A percentile compares a stretch with the other conserved stretches of the same genome.
These are phyloP conservation scores for Penicillium sclerotigenum DNA, from an alignment of 2,329 filamentous ascomycete genomes.

Conservation along the genomic window DNA sequence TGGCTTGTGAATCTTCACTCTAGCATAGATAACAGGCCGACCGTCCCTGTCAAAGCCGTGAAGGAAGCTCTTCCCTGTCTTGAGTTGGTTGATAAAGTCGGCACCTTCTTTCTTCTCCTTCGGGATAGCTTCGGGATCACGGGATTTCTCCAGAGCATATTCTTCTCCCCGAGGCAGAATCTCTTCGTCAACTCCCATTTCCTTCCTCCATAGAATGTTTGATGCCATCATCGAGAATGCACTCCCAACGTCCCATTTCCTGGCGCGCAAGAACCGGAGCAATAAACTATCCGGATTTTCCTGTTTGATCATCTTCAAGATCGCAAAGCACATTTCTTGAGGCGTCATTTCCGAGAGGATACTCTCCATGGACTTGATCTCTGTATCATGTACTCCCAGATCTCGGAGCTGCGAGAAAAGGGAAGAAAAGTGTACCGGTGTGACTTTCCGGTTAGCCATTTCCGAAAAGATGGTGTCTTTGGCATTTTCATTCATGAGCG, in stretches of 20 bases:
- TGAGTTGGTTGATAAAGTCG: slow-evolving; percentile 20
- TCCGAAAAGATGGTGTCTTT: slow-evolving; percentile 14
- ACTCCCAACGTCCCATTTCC: slow-evolving; percentile 89
- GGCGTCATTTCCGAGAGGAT: slow-evolving; percentile 66
- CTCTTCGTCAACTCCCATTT: slow-evolving; percentile 81
- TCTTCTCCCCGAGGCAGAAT: slow-evolving; percentile 73
- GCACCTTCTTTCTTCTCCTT: slow-evolving; percentile 17
- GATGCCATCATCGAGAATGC: slow-evolving; percentile 86
- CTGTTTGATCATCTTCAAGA: slow-evolving; percentile 90
- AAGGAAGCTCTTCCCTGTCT: slow-evolving; percentile 20
- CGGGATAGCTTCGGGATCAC: slow-evolving; percentile 29
- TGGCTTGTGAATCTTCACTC: slow-evolving; percentile 73
- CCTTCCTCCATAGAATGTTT: slow-evolving; percentile 83
- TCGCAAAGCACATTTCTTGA: slow-evolving; percentile 70
- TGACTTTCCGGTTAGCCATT: slow-evolving; percentile 17
- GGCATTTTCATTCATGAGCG: slow-evolving; percentile 18
- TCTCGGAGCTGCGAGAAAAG: slow-evolving; percentile 19
- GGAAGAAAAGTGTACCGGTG: slow-evolving; percentile 15
- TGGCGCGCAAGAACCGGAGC: slow-evolving; percentile 72
- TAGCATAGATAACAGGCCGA: slow-evolving; percentile 76
- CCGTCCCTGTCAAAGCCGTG: slow-evolving; percentile 35
- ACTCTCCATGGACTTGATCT: slow-evolving; percentile 18
- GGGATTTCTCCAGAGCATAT: slow-evolving; percentile 58
- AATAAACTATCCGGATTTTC: slow-evolving; percentile 83
- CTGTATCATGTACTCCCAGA: slow-evolving; percentile 16